Evolutionary conservation across 1,284 basidiomycete genomes (phyloP).

Genomic region (Melampsora americana): DNA sequence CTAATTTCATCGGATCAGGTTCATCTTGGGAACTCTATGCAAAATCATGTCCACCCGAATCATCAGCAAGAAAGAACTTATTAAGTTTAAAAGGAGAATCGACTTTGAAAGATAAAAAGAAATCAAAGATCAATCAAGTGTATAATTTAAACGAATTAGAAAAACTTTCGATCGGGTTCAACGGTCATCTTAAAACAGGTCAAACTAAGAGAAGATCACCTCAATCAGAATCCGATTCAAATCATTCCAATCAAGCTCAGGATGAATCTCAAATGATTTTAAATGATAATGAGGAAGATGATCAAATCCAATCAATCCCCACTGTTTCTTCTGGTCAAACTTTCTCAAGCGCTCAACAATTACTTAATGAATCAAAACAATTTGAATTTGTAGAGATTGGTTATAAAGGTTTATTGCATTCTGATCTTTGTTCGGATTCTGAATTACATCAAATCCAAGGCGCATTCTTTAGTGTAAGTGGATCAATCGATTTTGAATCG

Average conservation of each 20-base stretch:
- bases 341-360: neutral
- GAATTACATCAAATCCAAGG: conserved; percentile 42
- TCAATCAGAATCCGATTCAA: neutral
- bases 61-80: conserved; percentile 35
- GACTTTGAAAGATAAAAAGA: conserved; percentile 25
- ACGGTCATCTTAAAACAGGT: conserved; percentile 30
- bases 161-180: too few species aligned
- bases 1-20: conserved; percentile 32
- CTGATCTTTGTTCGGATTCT: conserved; percentile 36
- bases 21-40: conserved; percentile 41
- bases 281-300: too few species aligned
- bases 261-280: neutral
- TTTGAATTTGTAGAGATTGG: conserved; percentile 39
- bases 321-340: conserved; percentile 8
- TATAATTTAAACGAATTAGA: neutral
- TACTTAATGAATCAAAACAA: conserved; percentile 35
- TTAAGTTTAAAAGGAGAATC: conserved; percentile 34
- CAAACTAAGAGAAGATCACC: conserved; percentile 16
- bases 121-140: neutral
- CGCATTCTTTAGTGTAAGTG: conserved; percentile 40
- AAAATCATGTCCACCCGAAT: conserved; percentile 37
- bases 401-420: conserved; percentile 27
- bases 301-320: neutral
- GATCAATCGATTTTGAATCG: too few species aligned
- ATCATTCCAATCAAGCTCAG: neutral